Base-by-base conservation (phyloP, 2,329 filamentous ascomycete genomes). In the Plectosphaerella plurivora region DNA sequence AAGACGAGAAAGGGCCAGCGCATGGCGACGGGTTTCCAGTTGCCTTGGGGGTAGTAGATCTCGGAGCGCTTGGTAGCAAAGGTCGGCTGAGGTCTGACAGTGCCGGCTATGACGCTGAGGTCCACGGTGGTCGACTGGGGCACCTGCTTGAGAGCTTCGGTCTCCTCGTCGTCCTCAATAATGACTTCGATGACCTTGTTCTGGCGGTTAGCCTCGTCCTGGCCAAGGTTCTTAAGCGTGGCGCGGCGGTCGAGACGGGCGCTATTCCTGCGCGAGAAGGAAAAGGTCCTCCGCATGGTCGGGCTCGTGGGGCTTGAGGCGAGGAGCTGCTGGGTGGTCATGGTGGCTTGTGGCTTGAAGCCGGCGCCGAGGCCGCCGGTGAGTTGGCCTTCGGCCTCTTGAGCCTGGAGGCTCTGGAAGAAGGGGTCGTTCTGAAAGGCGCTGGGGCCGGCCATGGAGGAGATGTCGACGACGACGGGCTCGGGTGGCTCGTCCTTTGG, bases 1-100 rank as follows among this genome's bases (percentile, higher is more conserved):
- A 72, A 63, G 1, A 69, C 60, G 3, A 87, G 71, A 58, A 85
- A 87, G 0, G 81, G 81, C 74, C 78, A 81, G 28, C 79, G 73
- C 82, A 87, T 87, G 0, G 79, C 77, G 55, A 84, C 78, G 0
- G 84, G 84, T 61, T 83, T 85, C 84, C 84, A 87, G 63, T 87
- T 79, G 3, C 82, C 80, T 53, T 82, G 78, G 1, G 83, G 82
- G 56, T 82, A 85, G 58, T 83, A 84, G 1, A 83, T 66, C 51
- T 81, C 71, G 0, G 73, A 73, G 49, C 69, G 70, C 51, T 70
- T 65, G 15, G 67, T 63, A 4, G 69, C 65, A 44, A 73, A 69
- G 1, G 68, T 73, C 14, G 70, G 68, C 20, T 65, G 69, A 5
- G 69, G 70, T 55, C 65, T 66, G 10, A 63, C 60, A 3, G 74